Conservation (phyloP, 345 rosid genomes). For the Fremontodendron californicum region DNA sequence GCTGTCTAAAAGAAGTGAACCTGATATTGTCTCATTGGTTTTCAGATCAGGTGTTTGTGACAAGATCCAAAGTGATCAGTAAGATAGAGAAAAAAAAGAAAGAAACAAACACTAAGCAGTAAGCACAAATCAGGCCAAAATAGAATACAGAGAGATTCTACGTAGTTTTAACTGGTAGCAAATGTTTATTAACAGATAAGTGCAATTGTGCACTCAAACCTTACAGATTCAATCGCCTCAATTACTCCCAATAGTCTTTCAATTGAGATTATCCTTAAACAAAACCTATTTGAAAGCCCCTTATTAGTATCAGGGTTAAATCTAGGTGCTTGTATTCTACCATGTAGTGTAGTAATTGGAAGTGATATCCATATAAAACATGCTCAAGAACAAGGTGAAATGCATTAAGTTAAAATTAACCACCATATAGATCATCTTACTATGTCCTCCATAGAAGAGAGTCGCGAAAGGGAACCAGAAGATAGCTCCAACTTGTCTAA, state of each 20-base stretch:
- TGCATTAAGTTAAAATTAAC: not conserved
- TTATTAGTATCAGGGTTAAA: not conserved
- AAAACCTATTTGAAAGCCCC: too few species aligned
- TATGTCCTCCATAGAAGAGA: slow-evolving; percentile 10
- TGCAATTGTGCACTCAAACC: too few species aligned
- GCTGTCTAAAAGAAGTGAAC: too few species aligned
- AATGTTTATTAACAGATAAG: too few species aligned
- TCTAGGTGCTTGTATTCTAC: not conserved
- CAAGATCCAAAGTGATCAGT: not conserved
- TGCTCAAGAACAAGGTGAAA: not conserved
- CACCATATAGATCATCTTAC: not conserved
- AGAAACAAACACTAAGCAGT: too few species aligned
- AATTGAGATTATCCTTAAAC: too few species aligned
- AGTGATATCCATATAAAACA: not conserved
- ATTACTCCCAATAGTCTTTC: too few species aligned
- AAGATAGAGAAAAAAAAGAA: too few species aligned
- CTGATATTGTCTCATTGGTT: not conserved
- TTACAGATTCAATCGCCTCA: too few species aligned
- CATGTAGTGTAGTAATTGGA: not conserved
- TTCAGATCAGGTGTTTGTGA: not conserved
- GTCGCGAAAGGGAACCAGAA: slow-evolving; percentile 15
- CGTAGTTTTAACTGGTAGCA: too few species aligned
- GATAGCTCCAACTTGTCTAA: not conserved
- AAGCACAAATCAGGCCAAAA: too few species aligned
- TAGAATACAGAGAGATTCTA: too few species aligned